Evolutionary conservation across 176 grass and related monocot genomes (phyloP).

Genomic region (Saccharum officinarum): DNA sequence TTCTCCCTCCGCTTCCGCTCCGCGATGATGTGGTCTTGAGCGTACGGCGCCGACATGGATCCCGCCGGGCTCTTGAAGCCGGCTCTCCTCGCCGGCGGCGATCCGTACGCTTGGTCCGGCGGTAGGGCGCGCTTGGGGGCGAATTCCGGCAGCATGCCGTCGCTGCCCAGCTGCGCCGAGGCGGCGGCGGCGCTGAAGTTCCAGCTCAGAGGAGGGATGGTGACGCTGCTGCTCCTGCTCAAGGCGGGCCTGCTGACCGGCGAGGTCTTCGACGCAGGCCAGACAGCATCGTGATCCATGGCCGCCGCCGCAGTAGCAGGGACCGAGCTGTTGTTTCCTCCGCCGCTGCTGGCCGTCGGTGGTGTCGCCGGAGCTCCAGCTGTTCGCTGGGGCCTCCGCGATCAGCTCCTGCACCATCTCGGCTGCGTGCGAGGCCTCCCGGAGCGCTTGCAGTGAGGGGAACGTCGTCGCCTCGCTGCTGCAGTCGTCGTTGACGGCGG

Average conservation of each 20-base stretch:
- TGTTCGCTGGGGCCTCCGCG: slow-evolving; percentile 9
- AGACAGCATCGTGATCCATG: slow-evolving; percentile 4
- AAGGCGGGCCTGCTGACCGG: neutral
- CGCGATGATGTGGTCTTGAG: slow-evolving; percentile 63
- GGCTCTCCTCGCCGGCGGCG: neutral
- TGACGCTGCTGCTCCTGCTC: neutral
- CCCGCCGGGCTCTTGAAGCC: neutral
- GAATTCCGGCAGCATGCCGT: neutral
- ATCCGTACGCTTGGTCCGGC: neutral
- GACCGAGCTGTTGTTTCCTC: neutral
- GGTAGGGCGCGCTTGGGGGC: neutral
- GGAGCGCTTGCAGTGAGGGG: slow-evolving; percentile 39
- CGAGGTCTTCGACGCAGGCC: slow-evolving; percentile 23
- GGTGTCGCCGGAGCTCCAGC: slow-evolving; percentile 38
- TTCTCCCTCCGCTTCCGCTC: slow-evolving; percentile 80
- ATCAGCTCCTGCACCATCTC: slow-evolving; percentile 20
- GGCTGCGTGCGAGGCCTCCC: neutral
- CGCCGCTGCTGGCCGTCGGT: slow-evolving; percentile 3
- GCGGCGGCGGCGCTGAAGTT: slow-evolving; percentile 44
- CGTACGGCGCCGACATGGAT: slow-evolving; percentile 7
- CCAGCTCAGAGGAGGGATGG: slow-evolving; percentile 32
- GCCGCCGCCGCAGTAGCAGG: neutral
- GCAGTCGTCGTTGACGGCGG: neutral
- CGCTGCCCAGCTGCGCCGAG: neutral
- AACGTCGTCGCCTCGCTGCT: slow-evolving; percentile 13